Percentiles rank a stretch among this genome's conserved stretches.
Evolutionary conservation across 2,329 filamentous ascomycete genomes (phyloP).

Genomic region (Penicillium sp.): DNA sequence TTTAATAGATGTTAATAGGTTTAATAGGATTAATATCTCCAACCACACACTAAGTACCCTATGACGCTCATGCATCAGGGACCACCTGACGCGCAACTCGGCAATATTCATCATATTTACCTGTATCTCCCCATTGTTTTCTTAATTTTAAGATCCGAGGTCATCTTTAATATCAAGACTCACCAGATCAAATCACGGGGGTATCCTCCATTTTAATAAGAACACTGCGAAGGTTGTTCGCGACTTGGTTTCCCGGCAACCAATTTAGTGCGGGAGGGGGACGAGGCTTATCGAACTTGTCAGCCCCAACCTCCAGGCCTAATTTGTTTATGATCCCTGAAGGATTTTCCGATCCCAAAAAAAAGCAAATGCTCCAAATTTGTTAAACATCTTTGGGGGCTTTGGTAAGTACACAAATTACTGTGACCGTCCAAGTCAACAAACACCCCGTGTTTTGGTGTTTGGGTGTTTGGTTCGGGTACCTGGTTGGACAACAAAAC

Average conservation of each 20-base stretch:
- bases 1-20: not conserved
- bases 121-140: not conserved
- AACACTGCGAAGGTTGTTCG: not conserved
- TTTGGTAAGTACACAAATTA: slow-evolving; percentile 2
- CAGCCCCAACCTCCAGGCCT: not conserved
- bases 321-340: slow-evolving; percentile 13
- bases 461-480: slow-evolving; percentile 8
- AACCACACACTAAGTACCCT: slow-evolving; percentile 2
- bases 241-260: slow-evolving; percentile 12
- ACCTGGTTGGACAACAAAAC: slow-evolving; percentile 11
- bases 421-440: not conserved
- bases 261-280: slow-evolving; percentile 10
- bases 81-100: slow-evolving; percentile 16
- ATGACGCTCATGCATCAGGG: slow-evolving; percentile 18
- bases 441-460: slow-evolving; percentile 9
- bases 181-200: slow-evolving; percentile 16
- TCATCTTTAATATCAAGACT: not conserved
- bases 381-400: slow-evolving; percentile 15
- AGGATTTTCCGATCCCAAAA: slow-evolving; percentile 3
- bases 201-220: not conserved
- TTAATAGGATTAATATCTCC: not conserved
- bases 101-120: slow-evolving; percentile 5
- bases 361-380: slow-evolving; percentile 17
- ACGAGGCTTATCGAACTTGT: slow-evolving; percentile 22
- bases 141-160: not conserved